Base-by-base conservation (phyloP, 163 green algal genomes). In the Chlorella variabilis region DNA sequence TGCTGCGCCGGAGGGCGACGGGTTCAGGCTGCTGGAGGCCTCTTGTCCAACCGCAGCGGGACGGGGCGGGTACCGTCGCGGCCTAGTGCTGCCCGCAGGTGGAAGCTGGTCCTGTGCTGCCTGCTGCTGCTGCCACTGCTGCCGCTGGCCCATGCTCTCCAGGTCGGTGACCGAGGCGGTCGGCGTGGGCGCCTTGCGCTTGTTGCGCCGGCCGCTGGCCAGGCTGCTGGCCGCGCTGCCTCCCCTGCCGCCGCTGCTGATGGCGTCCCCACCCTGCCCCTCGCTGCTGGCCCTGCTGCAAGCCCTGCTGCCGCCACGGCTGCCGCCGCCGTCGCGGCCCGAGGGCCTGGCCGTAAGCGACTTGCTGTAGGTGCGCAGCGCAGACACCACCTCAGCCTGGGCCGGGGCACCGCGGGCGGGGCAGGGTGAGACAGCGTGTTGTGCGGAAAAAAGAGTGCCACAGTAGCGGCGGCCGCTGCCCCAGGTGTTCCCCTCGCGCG, bases 331-430 rank as follows among this genome's bases (percentile, higher is more conserved):
- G 3, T 31, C 62, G 17, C 62, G 34, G 34, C 17, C 34, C 2
- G 33, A 8, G 33, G 8, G 38, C 23, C 65, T n/a, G 33, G 7
- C 62, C 38, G 38, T 73, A 1, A 73, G 38, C 4, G 36, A 59
- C 73, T 80, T 80, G 59, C 63, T 70, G 34, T 56, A 82, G 2
- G n/a, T 51, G 3, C 76, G 63, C 45, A 82, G 76, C 27, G 63
- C 62, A 0, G 15, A 7, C 27, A 80, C 73, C 36, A 80, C 27
- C 39, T 80, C 73, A 21, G 54, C 38, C 73, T 80, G 73, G 9
- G 1, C 1, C 15, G 1, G 39, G 38, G 38, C 5, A 45, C 25
- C 25, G 45, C 3, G 11, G 33, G 69, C 45, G 39, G 27, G 67
- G 13, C 4, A 42, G 15, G 8, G 23, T 73, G 15, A 9, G n/a